Base-by-base conservation (phyloP, 2,329 filamentous ascomycete species). In the Trichoderma atrobrunneum region DNA sequence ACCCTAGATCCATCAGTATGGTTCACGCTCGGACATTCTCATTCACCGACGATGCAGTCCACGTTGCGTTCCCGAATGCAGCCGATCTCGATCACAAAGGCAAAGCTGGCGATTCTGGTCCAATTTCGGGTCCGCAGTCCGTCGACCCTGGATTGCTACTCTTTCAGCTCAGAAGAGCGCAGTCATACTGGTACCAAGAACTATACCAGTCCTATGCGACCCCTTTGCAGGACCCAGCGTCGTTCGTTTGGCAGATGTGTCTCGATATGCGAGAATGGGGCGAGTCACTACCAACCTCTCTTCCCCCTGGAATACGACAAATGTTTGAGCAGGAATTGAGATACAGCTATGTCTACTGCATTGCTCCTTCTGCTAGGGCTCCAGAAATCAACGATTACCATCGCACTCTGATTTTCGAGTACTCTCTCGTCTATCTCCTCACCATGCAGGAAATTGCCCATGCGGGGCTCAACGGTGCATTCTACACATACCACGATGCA, bases 281-380 rank as follows among this genome's bases (percentile, higher is more conserved):
- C 73, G 89, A 94, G 43, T 88, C 88, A n/a, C 87, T 97, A 14
- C 92, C 94, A 0, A 83, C 85, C 48, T 87, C 86, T 2, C 86
- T 93, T 0, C 87, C 92, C 0, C 83, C 87, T 0, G 87, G 88
- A 30, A 91, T 95, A 74, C 88, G 90, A 51, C 88, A 92, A 62
- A 89, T 95, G 75, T 97, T 98, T 78, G 92, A 96, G 74, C 88
- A 97, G 18, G 96, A 99, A 79, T 83, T 97, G 56, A 88, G 95
- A 61, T 98, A 97, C 83, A 97, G 93, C 78, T 96, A 94, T 76
- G 92, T 97, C 28, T 94, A 98, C 80, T 93, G 95, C 72, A 87
- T 98, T 8, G 94, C 94, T 0, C 93, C 94, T 1, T 95, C 92
- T 43, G 89, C 90, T 1, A 87, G 92, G 60, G 90, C 92, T 4